Evolutionary conservation across 495 filamentous ascomycete species (phyloP), one percentile per base, ranked within the genome.

Genomic region (Amorphotheca resinae): DNA sequence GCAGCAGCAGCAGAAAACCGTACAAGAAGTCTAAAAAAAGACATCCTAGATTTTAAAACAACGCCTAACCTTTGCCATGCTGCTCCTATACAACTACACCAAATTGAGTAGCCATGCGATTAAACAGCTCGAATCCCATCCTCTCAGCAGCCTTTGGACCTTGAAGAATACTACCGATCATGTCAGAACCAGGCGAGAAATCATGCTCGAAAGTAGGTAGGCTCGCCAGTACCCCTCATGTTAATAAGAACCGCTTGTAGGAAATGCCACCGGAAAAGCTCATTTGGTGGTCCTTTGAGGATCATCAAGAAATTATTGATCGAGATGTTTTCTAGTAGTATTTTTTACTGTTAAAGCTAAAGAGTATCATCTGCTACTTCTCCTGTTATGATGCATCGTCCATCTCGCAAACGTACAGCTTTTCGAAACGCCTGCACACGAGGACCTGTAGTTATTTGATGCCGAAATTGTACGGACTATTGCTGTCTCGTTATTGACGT

Each of bases 201-300:
- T 61, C 58, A 33, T 50, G 42, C 44, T 61, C 55, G 28, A 61
- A 61, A 11, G 58, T 41, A 61, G 9, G 58, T 41, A 7, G 55
- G 58, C 38, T 58, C 58, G 3, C 58, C 58, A 25, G 49, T 48
- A 41, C 54, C 52, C 48, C 49, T 52, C 51, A 56, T 58, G 26
- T 59, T 59, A 14, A 51, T 46, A 18, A 60, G 42, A 22, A 60
- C 54, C 11, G 45, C 48, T 42, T 61, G 58, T 8, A 54, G 33
- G 34, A 61, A 61, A 38, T 61, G 54, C 58, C 58, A 61, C 14
- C 54, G 33, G 4, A 61, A 47, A 38, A 57, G 52, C 28, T 58
- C 33, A 36, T 59, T 49, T 9, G 44, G 43, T 41, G 53, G n/a
- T 43, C 31, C 51, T 17, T 40, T 56, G 49, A 6, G 51, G 40